Percentiles rank a stretch among this genome's conserved stretches.
These are phyloP conservation scores for Mrakia frigida DNA, from an alignment of 768 basidiomycete species.

Conservation along the genomic window DNA sequence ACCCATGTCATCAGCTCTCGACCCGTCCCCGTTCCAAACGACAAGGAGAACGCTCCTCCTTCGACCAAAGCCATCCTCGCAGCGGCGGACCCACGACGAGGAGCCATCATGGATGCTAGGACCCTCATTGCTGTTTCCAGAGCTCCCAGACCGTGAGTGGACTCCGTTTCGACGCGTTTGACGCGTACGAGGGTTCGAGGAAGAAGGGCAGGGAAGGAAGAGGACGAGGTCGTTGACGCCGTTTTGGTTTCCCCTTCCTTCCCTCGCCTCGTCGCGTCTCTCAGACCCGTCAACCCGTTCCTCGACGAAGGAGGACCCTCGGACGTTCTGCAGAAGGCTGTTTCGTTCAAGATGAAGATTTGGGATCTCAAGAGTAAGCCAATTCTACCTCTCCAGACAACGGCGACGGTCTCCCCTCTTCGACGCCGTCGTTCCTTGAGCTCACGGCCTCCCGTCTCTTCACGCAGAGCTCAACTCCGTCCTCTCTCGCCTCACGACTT, in stretches of 20 bases:
- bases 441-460: background rate
- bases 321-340: conserved; percentile 61
- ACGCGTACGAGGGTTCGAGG: background rate
- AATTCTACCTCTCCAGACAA: background rate
- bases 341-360: conserved; percentile 71
- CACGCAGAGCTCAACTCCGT: conserved; percentile 31
- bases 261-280: background rate
- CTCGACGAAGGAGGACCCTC: conserved; percentile 46
- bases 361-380: conserved; percentile 61
- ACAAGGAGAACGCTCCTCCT: conserved; percentile 31
- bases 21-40: conserved; percentile 35
- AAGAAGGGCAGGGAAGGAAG: background rate
- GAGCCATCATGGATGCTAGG: background rate
- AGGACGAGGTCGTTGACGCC: background rate
- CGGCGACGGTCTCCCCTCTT: background rate
- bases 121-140: background rate
- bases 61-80: background rate
- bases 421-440: background rate
- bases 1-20: conserved; percentile 73
- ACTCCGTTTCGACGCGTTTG: background rate
- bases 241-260: background rate
- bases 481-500: conserved; percentile 22
- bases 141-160: conserved; percentile 11
- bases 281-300: conserved; percentile 33
- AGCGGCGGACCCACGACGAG: background rate